These are phyloP conservation scores for Phylloporus gajari DNA, from an alignment of 1,284 basidiomycete species.

Conservation along the genomic window DNA sequence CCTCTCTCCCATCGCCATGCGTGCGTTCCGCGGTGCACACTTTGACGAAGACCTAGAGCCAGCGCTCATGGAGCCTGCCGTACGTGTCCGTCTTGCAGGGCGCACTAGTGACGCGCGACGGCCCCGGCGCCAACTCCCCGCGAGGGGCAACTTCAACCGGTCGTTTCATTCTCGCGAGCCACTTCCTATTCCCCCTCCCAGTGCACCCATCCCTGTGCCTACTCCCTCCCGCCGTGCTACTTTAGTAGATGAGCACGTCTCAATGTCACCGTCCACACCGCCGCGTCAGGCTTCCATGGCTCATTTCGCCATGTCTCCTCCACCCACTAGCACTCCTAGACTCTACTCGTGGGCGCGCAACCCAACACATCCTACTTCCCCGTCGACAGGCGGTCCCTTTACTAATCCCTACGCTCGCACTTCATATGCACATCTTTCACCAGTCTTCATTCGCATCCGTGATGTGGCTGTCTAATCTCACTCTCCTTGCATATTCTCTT, in stretches of 20 bases:
- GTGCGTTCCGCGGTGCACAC: constrained; percentile 43
- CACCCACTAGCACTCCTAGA: constrained; percentile 58
- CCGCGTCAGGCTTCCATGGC: constrained; percentile 41
- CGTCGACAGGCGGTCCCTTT: constrained; percentile 50
- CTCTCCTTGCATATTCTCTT: not conserved
- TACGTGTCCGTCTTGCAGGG: constrained; percentile 39
- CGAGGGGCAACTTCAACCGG: not conserved
- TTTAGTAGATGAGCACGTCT: constrained; percentile 32
- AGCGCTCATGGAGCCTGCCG: constrained; percentile 23
- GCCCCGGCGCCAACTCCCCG: constrained; percentile 5
- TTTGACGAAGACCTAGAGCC: constrained; percentile 18
- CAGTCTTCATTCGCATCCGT: constrained; percentile 42
- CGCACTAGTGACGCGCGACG: constrained; percentile 16
- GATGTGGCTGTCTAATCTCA: constrained; percentile 40
- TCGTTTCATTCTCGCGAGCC: constrained; percentile 14
- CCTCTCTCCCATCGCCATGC: constrained; percentile 48
- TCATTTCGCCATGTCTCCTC: constrained; percentile 57
- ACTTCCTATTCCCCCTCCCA: constrained; percentile 32
- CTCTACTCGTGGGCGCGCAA: constrained; percentile 53
- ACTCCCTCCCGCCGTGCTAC: constrained; percentile 30
- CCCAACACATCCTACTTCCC: constrained; percentile 41
- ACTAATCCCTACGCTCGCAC: constrained; percentile 61
- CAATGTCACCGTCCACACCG: constrained; percentile 38
- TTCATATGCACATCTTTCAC: constrained; percentile 59
- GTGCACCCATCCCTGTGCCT: constrained; percentile 45